Conservation (phyloP, 176 grass and related monocot genomes). For the Urochloa ruziziensis region DNA sequence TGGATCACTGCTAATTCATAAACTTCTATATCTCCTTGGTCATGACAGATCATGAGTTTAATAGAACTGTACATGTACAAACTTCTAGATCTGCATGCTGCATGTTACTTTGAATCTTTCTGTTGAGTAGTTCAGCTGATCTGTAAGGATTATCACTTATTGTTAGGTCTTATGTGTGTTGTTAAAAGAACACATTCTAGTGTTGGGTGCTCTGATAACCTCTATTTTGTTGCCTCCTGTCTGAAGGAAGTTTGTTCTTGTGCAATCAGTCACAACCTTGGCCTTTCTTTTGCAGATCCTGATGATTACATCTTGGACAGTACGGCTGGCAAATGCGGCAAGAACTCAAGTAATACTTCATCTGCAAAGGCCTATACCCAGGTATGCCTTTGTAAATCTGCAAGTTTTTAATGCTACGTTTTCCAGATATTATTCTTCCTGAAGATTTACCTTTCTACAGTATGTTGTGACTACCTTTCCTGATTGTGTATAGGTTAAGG, state of each 20-base stretch:
- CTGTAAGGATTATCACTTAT: no score
- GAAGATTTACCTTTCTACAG: background rate
- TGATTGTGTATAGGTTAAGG: constrained; percentile 24
- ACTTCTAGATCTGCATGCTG: background rate
- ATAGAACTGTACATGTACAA: no score
- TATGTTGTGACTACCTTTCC: constrained; percentile 7
- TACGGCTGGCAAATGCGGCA: background rate
- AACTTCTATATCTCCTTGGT: no score
- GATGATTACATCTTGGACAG: background rate
- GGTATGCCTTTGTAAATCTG: constrained; percentile 5
- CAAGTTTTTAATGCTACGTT: background rate
- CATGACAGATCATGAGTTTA: no score
- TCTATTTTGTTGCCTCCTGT: background rate
- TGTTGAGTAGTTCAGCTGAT: background rate
- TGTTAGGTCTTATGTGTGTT: no score
- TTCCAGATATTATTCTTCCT: background rate
- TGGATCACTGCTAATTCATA: background rate
- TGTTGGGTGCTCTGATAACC: background rate
- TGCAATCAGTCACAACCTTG: background rate
- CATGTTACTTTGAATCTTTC: background rate
- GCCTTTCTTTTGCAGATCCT: constrained; percentile 24
- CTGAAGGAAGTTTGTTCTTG: constrained; percentile 1
- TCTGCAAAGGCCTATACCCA: constrained; percentile 7
- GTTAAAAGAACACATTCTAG: background rate
- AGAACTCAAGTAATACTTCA: background rate